These are phyloP conservation scores for Triticum turgidum DNA, from an alignment of 176 grass and related monocot genomes.

Conservation along the genomic window DNA sequence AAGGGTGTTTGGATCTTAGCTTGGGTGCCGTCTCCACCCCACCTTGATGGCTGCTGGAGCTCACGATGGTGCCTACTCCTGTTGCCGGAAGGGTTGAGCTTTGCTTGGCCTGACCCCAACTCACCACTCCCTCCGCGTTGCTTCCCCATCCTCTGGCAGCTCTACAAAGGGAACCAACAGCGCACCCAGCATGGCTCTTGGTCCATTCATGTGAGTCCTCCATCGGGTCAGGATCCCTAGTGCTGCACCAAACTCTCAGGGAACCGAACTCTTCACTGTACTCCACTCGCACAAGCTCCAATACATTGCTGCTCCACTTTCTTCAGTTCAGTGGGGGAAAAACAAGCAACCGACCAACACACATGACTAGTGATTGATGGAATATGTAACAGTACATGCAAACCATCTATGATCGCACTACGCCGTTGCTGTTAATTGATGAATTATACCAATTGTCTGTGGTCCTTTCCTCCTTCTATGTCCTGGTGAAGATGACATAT, in stretches of 20 bases:
- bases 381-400: too few relatives aligned
- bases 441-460: background rate
- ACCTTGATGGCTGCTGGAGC: background rate
- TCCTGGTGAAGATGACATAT: background rate
- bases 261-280: background rate
- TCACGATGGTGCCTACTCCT: background rate
- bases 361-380: background rate
- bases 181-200: background rate
- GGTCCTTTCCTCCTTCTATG: background rate
- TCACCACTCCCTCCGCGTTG: background rate
- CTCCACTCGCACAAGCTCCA: background rate
- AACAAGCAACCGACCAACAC: background rate
- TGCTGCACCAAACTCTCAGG: background rate
- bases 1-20: background rate
- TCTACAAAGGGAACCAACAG: background rate
- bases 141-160: background rate
- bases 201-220: background rate
- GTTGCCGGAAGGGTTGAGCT: background rate
- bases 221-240: background rate
- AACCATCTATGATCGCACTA: too few relatives aligned
- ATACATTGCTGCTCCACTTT: background rate
- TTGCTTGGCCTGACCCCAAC: background rate
- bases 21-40: background rate
- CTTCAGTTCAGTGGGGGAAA: background rate
- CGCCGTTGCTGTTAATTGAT: background rate